phyloP scores from a whole-genome alignment of 176 grass and related monocot species.

The Luzula sylvatica region DNA sequence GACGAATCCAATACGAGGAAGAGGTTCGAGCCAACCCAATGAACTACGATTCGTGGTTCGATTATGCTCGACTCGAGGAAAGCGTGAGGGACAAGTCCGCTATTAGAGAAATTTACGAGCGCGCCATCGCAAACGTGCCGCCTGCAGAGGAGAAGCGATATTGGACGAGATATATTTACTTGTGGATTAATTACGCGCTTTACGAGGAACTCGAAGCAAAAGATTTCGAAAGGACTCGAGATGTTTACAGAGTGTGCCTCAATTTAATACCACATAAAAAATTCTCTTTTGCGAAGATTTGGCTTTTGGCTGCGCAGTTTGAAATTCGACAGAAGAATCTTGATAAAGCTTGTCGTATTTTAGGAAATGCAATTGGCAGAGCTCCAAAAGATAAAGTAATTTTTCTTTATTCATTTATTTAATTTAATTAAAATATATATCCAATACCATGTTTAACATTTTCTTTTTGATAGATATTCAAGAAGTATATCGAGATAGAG shows the following conservation, averaged over 20 bases:
- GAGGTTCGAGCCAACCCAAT: conserved; percentile 85
- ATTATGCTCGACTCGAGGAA: conserved; percentile 77
- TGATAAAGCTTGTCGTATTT: conserved; percentile 34
- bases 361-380: conserved; percentile 80
- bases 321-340: conserved; percentile 60
- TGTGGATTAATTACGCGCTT: conserved; percentile 83
- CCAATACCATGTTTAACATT: too few relatives aligned
- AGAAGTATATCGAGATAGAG: conserved; percentile 89
- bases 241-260: conserved; percentile 66
- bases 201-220: conserved; percentile 75
- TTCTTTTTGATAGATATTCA: conserved; percentile 35
- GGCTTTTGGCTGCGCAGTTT: conserved; percentile 77
- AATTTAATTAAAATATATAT: too few relatives aligned
- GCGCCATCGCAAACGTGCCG: conserved; percentile 63
- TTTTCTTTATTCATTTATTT: too few relatives aligned
- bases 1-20: conserved; percentile 69
- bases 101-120: conserved; percentile 68
- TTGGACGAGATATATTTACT: conserved; percentile 75
- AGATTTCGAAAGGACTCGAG: conserved; percentile 45
- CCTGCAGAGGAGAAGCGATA: conserved; percentile 80
- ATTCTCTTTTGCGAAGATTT: conserved; percentile 73
- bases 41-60: conserved; percentile 86
- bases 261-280: conserved; percentile 78
- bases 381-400: conserved; percentile 74
- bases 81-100: conserved; percentile 55